Evolutionary conservation across 768 basidiomycete species (phyloP).

Genomic region (Guyanaporus albipodus): DNA sequence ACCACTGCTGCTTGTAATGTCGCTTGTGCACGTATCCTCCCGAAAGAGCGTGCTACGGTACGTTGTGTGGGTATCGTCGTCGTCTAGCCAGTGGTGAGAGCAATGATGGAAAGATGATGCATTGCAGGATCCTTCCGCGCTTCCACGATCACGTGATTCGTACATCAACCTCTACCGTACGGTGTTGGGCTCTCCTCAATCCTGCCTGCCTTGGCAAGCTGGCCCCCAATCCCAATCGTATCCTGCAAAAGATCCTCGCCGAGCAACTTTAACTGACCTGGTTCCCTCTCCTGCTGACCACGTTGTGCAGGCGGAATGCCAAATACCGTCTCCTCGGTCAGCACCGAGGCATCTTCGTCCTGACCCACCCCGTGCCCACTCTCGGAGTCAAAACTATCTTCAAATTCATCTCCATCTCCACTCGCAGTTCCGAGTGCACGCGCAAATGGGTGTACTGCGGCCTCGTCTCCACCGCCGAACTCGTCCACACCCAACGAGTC

Average conservation of each 20-base stretch:
- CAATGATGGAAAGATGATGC: background rate
- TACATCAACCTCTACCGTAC: conserved; percentile 21
- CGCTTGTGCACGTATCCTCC: conserved; percentile 17
- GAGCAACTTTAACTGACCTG: conserved; percentile 47
- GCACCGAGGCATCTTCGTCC: conserved; percentile 19
- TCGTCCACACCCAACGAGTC: conserved; percentile 52
- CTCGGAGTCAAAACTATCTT: conserved; percentile 51
- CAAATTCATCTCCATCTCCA: conserved; percentile 43
- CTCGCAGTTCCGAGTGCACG: conserved; percentile 27
- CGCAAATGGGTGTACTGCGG: conserved; percentile 60
- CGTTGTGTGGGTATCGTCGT: conserved; percentile 32
- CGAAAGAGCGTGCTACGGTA: conserved; percentile 22
- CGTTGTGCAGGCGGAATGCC: conserved; percentile 58
- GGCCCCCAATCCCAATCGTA: conserved; percentile 56
- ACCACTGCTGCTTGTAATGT: conserved; percentile 5
- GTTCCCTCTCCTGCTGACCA: conserved; percentile 22
- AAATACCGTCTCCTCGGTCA: conserved; percentile 66
- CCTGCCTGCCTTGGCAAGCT: conserved; percentile 44
- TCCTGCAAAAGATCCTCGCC: conserved; percentile 62
- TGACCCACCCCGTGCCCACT: conserved; percentile 27
- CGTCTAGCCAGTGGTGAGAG: background rate
- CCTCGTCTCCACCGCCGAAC: conserved; percentile 34
- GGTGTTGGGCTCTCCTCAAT: conserved; percentile 69
- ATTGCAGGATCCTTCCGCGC: conserved; percentile 24
- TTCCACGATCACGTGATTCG: conserved; percentile 17